Base-by-base conservation (phyloP, 179 eudicot genomes). In the Silene coronaria region DNA sequence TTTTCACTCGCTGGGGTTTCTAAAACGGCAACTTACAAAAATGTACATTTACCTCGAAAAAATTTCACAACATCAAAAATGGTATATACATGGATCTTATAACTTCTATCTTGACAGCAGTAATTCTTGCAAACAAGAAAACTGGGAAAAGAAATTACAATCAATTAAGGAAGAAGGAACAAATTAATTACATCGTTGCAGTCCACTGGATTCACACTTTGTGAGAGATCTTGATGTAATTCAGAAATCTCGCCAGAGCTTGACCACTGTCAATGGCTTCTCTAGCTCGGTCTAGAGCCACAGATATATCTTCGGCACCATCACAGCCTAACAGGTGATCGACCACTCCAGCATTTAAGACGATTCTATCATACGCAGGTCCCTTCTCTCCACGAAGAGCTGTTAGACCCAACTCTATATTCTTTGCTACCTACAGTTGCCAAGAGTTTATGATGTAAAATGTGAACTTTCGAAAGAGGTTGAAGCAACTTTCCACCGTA, bases 191-290 rank as follows among this genome's bases (percentile, higher is more conserved):
- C 51, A 9, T 12, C 10, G 57, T 28, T 5, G n/a, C 51, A 62
- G 4, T 11, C 16, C 46, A 61, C 19, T 63, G 55, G 24, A 32
- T 76, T 67, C 78, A 63, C 42, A 90, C 86, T 85, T 81, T 82
- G 77, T 89, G 91, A 24, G 99, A 95, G 32, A 75, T 73, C 79
- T 85, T 89, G 69, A 95, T 90, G 91, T 92, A 95, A 45, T 78
- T 85, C 34, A 89, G 80, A 64, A 95, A 90, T 86, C 86, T 85
- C 38, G 80, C 81, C 32, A 95, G 87, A 72, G 99, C 97, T 78
- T 85, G 82, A 22, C 99, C 99, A 76, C 99, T 92, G 82, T 89
- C 97, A 61, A 95, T 89, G 69, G 97, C 97, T 67, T 92, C 99
- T 78, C 93, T 84, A 12, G 97, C 97, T 84, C 99, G 82, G 46